These are phyloP conservation scores for Pythium vanterpoolii DNA, from an alignment of 352 stramenopile genomes.

Conservation along the genomic window DNA sequence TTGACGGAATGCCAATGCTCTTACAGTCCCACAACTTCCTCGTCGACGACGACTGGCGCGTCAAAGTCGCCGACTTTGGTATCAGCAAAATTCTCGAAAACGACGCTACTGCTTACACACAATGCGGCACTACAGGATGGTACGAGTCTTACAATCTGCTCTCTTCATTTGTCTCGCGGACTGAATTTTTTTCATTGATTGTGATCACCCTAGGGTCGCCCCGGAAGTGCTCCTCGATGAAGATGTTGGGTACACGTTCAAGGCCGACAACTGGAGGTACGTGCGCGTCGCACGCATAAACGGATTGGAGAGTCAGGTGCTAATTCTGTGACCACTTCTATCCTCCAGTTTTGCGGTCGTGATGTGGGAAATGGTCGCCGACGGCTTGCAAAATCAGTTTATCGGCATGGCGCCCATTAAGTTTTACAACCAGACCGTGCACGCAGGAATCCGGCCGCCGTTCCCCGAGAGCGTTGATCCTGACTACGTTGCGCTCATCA, in stretches of 20 bases:
- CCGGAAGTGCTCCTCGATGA: conserved; percentile 86
- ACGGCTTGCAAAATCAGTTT: conserved; percentile 75
- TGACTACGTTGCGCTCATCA: conserved; percentile 73
- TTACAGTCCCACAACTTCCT: conserved; percentile 86
- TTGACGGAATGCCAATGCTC: neutral
- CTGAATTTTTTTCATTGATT: neutral
- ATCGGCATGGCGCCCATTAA: conserved; percentile 90
- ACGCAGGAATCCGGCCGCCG: conserved; percentile 63
- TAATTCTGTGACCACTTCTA: neutral
- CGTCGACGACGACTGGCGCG: conserved; percentile 87
- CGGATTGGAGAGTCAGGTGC: neutral
- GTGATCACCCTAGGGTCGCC: conserved; percentile 74
- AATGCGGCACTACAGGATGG: conserved; percentile 87
- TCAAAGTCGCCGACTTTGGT: conserved; percentile 87
- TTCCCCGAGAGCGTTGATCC: conserved; percentile 65
- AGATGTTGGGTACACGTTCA: conserved; percentile 87
- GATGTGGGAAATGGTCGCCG: conserved; percentile 91
- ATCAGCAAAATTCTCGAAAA: conserved; percentile 88
- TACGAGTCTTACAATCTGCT: conserved; percentile 20
- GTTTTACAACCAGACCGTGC: conserved; percentile 88
- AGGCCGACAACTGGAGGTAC: conserved; percentile 89
- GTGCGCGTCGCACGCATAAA: neutral
- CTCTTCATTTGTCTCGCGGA: neutral
- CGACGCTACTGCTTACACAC: conserved; percentile 76
- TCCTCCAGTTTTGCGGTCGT: conserved; percentile 78